Base-by-base conservation (phyloP, 73 alveolate species). In the Paramecium sexaurelia region DNA sequence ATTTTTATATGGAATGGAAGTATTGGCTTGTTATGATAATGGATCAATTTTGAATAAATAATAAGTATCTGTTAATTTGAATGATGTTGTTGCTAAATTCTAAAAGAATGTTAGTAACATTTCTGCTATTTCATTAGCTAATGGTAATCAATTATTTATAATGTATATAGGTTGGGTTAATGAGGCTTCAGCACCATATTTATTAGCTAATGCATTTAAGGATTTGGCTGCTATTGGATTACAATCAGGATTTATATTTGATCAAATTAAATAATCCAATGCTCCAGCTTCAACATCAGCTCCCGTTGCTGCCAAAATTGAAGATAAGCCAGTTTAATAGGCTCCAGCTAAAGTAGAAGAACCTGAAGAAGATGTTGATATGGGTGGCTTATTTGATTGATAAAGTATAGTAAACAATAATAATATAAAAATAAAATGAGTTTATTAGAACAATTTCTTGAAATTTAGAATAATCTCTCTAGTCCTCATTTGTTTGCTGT, bases 101-200 rank as follows among this genome's bases (percentile, higher is more conserved):
- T 88, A 94, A 87, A 92, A 67, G 55, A 95, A 96, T 86, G 95
- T 96, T 86, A 73, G 92, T 43, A 96, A 95, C 97, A 41, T 96
- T 84, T 96, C 99, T 39, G 97, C 99, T 43, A 85, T 96, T 85
- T 94, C 99, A 35, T 95, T 98, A 6, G 99, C 96, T 22, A 56
- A 87, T 83, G 87, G 97, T 92, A 83, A 71, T 84, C 82, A 3
- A 15, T 66, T 32, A 84, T 89, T 61, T 0, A 92, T 83, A 27
- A 71, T 92, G 68, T 67, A 73, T 82, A 4, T 84, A 92, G 92
- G 96, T 45, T 51, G 87, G 85, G 90, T 83, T 41, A 98, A 99
- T 88, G 97, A 92, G 88, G 99, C 99, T 55, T 94, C 99, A n/a
- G 97, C 97, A 82, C 99, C 99, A n/a, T 99, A 98, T 92, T 71